phyloP scores from a whole-genome alignment of 306 rosid genomes.

The Coriaria nepalensis region DNA sequence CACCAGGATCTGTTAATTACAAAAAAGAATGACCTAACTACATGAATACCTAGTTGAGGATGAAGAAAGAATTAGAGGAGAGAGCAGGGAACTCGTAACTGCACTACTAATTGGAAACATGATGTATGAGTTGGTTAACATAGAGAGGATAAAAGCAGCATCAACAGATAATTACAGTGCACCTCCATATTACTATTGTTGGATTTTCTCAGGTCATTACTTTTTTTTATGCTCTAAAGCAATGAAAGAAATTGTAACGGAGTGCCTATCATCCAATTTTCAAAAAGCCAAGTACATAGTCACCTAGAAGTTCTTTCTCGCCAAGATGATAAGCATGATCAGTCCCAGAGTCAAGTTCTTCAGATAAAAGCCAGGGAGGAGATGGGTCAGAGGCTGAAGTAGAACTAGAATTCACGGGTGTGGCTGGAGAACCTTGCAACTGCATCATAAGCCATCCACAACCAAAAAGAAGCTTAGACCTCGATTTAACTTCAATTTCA shows the following conservation, averaged over 20 bases:
- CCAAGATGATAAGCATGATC: conserved; percentile 30
- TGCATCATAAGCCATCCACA: conserved; percentile 26
- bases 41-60: too few relatives aligned
- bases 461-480: conserved; percentile 12
- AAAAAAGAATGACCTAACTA: too few relatives aligned
- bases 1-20: conserved; percentile 34
- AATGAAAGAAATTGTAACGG: conserved; percentile 11
- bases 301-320: conserved; percentile 34
- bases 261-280: neutral
- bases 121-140: neutral
- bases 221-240: too few relatives aligned
- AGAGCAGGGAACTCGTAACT: conserved; percentile 10
- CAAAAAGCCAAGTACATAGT: conserved; percentile 13
- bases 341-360: conserved; percentile 66
- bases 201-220: too few relatives aligned
- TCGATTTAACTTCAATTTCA: conserved; percentile 7
- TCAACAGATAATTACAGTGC: too few relatives aligned
- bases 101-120: conserved; percentile 2
- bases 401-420: conserved; percentile 60
- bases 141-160: neutral
- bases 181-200: too few relatives aligned
- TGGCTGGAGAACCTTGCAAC: conserved; percentile 65
- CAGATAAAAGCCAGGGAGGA: conserved; percentile 46
- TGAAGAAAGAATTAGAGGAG: too few relatives aligned
- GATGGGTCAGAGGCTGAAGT: conserved; percentile 56